A percentile compares a stretch with the other conserved stretches of the same genome.
Conservation (phyloP, 345 rosid species). For the Populus simonii region DNA sequence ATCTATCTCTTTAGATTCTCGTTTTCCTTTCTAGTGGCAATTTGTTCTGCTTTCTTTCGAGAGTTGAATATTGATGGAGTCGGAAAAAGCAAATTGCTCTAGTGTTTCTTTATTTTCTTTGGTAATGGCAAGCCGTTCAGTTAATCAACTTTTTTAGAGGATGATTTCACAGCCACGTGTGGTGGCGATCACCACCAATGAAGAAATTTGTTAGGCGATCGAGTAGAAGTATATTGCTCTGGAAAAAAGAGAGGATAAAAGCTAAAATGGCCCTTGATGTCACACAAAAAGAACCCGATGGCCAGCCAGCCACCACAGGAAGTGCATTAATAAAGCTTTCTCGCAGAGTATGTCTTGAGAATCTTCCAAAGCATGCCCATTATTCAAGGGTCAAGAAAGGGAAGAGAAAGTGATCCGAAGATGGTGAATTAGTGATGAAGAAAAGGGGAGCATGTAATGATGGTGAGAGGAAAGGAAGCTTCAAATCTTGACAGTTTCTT, state of each 20-base stretch:
- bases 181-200: background rate
- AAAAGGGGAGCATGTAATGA: slow-evolving; percentile 1
- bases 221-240: background rate
- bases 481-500: background rate
- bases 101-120: too few relatives aligned
- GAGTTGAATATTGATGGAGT: background rate
- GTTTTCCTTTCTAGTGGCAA: too few relatives aligned
- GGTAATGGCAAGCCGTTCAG: background rate
- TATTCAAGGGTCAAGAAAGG: slow-evolving; percentile 12
- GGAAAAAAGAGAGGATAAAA: slow-evolving; percentile 5
- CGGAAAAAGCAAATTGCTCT: too few relatives aligned
- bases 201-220: background rate
- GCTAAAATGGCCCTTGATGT: background rate
- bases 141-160: background rate
- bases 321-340: background rate
- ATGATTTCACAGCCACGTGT: slow-evolving; percentile 4
- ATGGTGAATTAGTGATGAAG: background rate
- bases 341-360: background rate
- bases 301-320: background rate
- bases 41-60: background rate
- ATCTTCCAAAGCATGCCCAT: slow-evolving; percentile 25
- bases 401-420: background rate
- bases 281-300: background rate
- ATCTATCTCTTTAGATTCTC: too few relatives aligned
- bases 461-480: slow-evolving; percentile 8